Conservation (phyloP, 192 early-diverging fungal species). For the Ramicandelaber brevisporus region DNA sequence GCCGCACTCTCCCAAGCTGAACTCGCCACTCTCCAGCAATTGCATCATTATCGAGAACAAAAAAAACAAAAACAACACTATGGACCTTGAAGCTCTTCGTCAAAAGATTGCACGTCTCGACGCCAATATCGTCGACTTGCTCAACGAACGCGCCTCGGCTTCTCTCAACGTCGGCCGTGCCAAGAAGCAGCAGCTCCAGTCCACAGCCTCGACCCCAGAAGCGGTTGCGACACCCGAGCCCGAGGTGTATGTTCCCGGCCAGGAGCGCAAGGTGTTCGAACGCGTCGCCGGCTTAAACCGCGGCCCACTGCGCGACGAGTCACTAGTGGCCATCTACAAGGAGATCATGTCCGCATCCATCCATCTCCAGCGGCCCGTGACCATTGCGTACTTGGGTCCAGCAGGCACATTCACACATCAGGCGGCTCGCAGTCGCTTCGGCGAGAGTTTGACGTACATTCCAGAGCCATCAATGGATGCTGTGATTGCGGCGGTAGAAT, state of each 20-base stretch:
- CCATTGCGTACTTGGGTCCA: slow-evolving; percentile 77
- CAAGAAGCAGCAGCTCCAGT: slow-evolving; percentile 21
- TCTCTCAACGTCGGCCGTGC: slow-evolving; percentile 56
- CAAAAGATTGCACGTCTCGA: slow-evolving; percentile 50
- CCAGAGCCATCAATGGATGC: slow-evolving; percentile 41
- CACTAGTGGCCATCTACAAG: slow-evolving; percentile 39
- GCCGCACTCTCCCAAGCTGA: too few relatives aligned
- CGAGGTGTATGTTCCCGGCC: slow-evolving; percentile 47
- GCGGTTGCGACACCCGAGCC: slow-evolving; percentile 14
- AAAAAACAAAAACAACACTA: slow-evolving; percentile 1
- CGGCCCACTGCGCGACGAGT: slow-evolving; percentile 44
- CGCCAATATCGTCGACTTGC: slow-evolving; percentile 37
- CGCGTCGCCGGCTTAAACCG: slow-evolving; percentile 40
- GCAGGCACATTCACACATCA: slow-evolving; percentile 77
- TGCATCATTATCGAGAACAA: neutral
- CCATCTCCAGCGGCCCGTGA: slow-evolving; percentile 47
- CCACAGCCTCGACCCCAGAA: slow-evolving; percentile 3
- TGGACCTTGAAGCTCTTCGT: slow-evolving; percentile 29
- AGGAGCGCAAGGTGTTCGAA: slow-evolving; percentile 55
- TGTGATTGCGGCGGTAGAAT: slow-evolving; percentile 53
- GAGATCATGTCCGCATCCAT: slow-evolving; percentile 83
- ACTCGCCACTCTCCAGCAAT: too few relatives aligned
- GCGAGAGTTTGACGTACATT: slow-evolving; percentile 46
- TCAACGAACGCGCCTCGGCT: slow-evolving; percentile 59
- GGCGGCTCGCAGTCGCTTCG: slow-evolving; percentile 51